These are phyloP conservation scores for Leishmania mexicana DNA, from an alignment of 208 protist species.

Conservation along the genomic window DNA sequence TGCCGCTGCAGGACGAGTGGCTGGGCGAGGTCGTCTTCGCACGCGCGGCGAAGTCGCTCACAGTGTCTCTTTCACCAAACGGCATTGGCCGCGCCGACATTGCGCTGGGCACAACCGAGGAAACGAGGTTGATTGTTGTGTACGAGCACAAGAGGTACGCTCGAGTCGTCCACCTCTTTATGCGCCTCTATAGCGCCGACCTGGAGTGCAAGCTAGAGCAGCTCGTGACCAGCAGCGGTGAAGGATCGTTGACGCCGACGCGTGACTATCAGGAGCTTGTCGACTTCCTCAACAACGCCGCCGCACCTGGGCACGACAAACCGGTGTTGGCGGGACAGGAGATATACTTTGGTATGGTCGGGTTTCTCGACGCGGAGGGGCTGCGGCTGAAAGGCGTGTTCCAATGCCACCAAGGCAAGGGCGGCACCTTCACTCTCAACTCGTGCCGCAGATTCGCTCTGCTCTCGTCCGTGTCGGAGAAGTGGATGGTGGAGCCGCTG, in stretches of 20 bases:
- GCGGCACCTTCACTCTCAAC: constrained; percentile 61
- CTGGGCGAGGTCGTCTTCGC: constrained; percentile 50
- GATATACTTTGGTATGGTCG: constrained; percentile 42
- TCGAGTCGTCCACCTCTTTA: constrained; percentile 50
- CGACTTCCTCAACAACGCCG: constrained; percentile 14
- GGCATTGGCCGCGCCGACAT: constrained; percentile 24
- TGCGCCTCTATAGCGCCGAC: constrained; percentile 30
- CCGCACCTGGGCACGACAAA: background rate
- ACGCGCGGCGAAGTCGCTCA: constrained; percentile 21
- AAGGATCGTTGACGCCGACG: background rate
- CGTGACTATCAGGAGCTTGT: constrained; percentile 22
- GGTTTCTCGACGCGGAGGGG: constrained; percentile 72
- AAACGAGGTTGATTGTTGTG: constrained; percentile 37
- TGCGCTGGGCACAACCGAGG: constrained; percentile 22
- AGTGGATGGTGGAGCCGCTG: constrained; percentile 76
- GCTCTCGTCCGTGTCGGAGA: constrained; percentile 44
- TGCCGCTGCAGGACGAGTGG: constrained; percentile 76
- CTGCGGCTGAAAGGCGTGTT: constrained; percentile 69
- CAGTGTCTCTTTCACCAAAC: constrained; percentile 12
- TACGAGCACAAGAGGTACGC: constrained; percentile 69
- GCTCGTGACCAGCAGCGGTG: constrained; percentile 10
- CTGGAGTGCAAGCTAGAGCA: constrained; percentile 20
- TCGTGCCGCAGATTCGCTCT: constrained; percentile 51
- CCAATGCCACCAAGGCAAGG: constrained; percentile 55
- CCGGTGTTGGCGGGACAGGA: constrained; percentile 6